Conservation (phyloP, 2,329 filamentous ascomycete species). For the Mycocentrospora acerina region DNA sequence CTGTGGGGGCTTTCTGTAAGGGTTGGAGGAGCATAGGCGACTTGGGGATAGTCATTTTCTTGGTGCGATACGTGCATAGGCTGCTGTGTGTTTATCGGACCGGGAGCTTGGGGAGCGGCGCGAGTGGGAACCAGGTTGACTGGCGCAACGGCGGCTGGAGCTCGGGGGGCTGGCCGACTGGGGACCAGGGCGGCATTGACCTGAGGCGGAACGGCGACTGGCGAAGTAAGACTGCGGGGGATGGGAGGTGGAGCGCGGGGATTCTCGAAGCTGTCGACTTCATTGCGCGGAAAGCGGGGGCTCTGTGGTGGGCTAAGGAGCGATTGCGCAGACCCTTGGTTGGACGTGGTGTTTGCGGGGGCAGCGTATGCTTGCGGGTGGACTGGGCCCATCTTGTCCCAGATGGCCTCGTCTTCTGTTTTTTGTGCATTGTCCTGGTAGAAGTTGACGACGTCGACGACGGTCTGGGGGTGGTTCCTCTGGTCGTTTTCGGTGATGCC, state of each 20-base stretch:
- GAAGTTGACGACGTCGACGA: constrained; percentile 93
- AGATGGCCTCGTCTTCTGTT: constrained; percentile 79
- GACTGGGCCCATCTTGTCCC: constrained; percentile 95
- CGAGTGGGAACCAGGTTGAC: constrained; percentile 57
- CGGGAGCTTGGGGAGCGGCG: constrained; percentile 58
- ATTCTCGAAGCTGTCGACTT: constrained; percentile 95
- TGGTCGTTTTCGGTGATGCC: constrained; percentile 96
- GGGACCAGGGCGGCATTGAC: constrained; percentile 64
- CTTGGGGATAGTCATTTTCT: constrained; percentile 45
- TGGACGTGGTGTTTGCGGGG: constrained; percentile 36
- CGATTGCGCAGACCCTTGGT: constrained; percentile 48
- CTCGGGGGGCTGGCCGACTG: constrained; percentile 80
- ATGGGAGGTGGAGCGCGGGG: constrained; percentile 90
- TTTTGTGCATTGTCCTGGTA: constrained; percentile 91
- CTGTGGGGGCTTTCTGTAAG: constrained; percentile 40
- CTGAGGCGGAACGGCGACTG: constrained; percentile 46
- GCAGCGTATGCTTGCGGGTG: constrained; percentile 56
- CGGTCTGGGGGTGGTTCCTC: constrained; percentile 91
- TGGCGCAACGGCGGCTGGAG: constrained; percentile 60
- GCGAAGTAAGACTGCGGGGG: constrained; percentile 52
- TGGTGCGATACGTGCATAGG: constrained; percentile 26
- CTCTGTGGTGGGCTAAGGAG: constrained; percentile 78
- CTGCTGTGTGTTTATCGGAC: constrained; percentile 39
- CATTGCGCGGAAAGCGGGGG: constrained; percentile 84
- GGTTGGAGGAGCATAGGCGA: constrained; percentile 46